A percentile compares a stretch with the other conserved stretches of the same genome.
Evolutionary conservation across 805 yeast genomes (phyloP).

Genomic region (Monosporozyma solicola): DNA sequence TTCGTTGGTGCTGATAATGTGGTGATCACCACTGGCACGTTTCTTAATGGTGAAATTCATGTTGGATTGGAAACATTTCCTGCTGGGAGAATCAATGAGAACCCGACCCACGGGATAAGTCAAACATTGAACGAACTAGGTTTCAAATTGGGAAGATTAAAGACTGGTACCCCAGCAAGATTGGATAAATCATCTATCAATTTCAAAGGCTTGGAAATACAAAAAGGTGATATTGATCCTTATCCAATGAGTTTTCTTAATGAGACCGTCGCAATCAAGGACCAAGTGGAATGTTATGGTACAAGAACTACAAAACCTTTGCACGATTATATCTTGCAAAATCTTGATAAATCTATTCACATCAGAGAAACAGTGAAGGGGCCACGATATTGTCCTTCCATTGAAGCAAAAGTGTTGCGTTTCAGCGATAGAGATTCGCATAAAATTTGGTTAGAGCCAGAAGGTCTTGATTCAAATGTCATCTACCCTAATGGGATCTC

Average conservation of each 20-base stretch:
- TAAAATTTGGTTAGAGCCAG: constrained; percentile 93
- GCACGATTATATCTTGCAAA: constrained; percentile 58
- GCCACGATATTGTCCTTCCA: constrained; percentile 95
- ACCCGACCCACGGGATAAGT: constrained; percentile 82
- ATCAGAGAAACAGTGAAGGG: constrained; percentile 91
- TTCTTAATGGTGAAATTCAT: constrained; percentile 89
- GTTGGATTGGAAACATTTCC: constrained; percentile 74
- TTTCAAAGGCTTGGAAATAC: constrained; percentile 52
- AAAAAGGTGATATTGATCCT: constrained; percentile 77
- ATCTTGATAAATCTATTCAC: constrained; percentile 78
- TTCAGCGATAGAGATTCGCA: constrained; percentile 72
- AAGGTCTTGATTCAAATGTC: constrained; percentile 78
- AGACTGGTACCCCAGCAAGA: constrained; percentile 97
- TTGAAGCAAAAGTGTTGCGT: constrained; percentile 78
- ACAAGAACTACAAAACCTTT: constrained; percentile 71
- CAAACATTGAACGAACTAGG: constrained; percentile 69
- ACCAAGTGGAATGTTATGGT: constrained; percentile 62
- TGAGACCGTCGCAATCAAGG: constrained; percentile 49
- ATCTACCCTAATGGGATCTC: constrained; percentile 96
- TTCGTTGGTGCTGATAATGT: constrained; percentile 55
- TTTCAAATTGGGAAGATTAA: constrained; percentile 76
- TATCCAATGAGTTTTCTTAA: constrained; percentile 85
- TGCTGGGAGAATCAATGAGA: constrained; percentile 91
- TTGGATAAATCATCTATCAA: constrained; percentile 64
- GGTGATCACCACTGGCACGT: constrained; percentile 92